Evolutionary conservation across 2,329 filamentous ascomycete genomes (phyloP), one percentile per base, ranked within the genome.

Genomic region (Claviceps sp.): DNA sequence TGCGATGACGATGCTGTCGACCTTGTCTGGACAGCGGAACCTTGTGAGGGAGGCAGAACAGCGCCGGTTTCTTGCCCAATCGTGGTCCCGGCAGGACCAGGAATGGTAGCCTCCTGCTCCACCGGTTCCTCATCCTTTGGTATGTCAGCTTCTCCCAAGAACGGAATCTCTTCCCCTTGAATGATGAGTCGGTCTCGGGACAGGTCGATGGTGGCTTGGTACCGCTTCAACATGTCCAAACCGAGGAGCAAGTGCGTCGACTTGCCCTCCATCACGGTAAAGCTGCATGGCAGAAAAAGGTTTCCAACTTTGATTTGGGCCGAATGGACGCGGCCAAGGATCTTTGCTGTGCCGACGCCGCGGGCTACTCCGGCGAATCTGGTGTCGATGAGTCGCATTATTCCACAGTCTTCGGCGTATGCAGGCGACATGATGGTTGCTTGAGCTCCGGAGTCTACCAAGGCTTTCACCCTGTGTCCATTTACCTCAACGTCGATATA

Each of bases 181-280:
- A 98, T 95, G 56, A 94, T 78, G 18, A 98, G 79, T 56, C 84
- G 86, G 62, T 93, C 88, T 62, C 84, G 85, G 57, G 82, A 78
- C 13, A 98, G 77, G 65, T 98, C 93, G 62, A 98, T 91, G 60
- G 79, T 86, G 38, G 91, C 93, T 68, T 95, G 91, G 68, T 97
- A 90, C 41, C 93, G 82, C 71, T 95, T 96, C 55, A 98, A 76
- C 88, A 98, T 98, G 67, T 98, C 93, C 43, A 98, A 73, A 3
- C 93, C 93, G 13, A 98, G 79, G 2, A 98, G 78, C 18, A 98
- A 75, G 65, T 97, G 93, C 24, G 98, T 93, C 50, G 88, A 83
- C 69, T 97, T 98, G 57, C 93, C 93, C 71, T 98, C 93, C 93
- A 98, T 98, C 63, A 98, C 93, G 3, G 93, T 98, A 67, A 98